Conservation (phyloP, 441 rosid genomes). For the Erysimum pusillum region DNA sequence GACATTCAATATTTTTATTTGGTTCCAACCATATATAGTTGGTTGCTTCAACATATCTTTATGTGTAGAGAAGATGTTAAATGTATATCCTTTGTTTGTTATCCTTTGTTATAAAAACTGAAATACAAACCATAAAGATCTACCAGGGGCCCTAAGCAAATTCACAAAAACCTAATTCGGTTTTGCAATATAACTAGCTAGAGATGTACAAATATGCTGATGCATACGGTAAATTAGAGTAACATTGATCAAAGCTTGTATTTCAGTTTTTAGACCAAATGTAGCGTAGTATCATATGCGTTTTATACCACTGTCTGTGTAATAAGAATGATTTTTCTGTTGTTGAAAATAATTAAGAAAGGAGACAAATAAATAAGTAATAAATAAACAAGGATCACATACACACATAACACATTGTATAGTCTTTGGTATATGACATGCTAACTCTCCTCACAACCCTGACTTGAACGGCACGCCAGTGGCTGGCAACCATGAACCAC, state of each 20-base stretch:
- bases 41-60: neutral
- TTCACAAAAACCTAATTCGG: neutral
- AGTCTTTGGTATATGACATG: constrained; percentile 6
- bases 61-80: neutral
- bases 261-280: neutral
- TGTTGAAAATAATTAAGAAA: neutral
- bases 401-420: constrained; percentile 27
- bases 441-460: constrained; percentile 51
- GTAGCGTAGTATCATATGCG: neutral
- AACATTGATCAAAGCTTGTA: neutral
- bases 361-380: constrained; percentile 31
- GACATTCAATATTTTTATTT: neutral
- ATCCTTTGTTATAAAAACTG: too few relatives aligned
- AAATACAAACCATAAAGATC: neutral
- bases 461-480: constrained; percentile 71
- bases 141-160: neutral
- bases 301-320: constrained; percentile 13
- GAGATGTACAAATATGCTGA: neutral
- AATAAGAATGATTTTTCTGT: neutral
- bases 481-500: constrained; percentile 74
- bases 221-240: neutral
- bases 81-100: too few relatives aligned
- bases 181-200: neutral
- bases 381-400: constrained; percentile 24
- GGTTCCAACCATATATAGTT: too few relatives aligned